Evolutionary conservation across 257 asterid species (phyloP).

Genomic region (Gardenia jasminoides): DNA sequence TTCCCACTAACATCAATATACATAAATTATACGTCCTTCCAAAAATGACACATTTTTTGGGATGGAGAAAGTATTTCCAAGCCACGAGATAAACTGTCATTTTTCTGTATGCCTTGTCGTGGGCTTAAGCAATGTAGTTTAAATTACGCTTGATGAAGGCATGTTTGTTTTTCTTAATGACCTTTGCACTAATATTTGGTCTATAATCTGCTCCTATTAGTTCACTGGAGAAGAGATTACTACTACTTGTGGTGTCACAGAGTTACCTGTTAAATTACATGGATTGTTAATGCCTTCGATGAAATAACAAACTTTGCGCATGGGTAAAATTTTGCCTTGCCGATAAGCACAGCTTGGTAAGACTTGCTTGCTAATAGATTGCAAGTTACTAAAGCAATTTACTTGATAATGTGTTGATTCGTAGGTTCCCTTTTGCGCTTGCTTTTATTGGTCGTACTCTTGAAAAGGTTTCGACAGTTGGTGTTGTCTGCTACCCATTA

Average conservation of each 20-base stretch:
- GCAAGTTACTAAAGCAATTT: slow-evolving; percentile 9
- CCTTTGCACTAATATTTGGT: neutral
- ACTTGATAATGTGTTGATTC: slow-evolving; percentile 19
- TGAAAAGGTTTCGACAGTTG: slow-evolving; percentile 64
- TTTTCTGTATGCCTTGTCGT: neutral
- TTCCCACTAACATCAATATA: no score
- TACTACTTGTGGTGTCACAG: slow-evolving; percentile 71
- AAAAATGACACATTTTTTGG: no score
- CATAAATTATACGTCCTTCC: no score
- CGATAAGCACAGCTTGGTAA: slow-evolving; percentile 3
- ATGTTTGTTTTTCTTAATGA: neutral
- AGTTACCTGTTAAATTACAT: slow-evolving; percentile 89
- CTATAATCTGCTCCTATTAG: slow-evolving; percentile 30
- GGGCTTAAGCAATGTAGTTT: neutral
- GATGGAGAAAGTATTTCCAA: no score
- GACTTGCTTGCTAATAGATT: neutral
- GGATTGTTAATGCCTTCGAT: slow-evolving; percentile 97
- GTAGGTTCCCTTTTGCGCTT: slow-evolving; percentile 82
- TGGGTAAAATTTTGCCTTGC: slow-evolving; percentile 46
- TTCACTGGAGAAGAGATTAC: slow-evolving; percentile 97
- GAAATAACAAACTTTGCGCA: slow-evolving; percentile 98
- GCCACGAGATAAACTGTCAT: slow-evolving; percentile 55
- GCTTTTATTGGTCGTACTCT: slow-evolving; percentile 85
- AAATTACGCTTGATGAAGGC: slow-evolving; percentile 8
- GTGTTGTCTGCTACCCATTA: slow-evolving; percentile 84